Percentiles rank a stretch among this genome's conserved stretches.
phyloP scores from a whole-genome alignment of 2,329 filamentous ascomycete genomes.

The Fusarium tjaetaba region DNA sequence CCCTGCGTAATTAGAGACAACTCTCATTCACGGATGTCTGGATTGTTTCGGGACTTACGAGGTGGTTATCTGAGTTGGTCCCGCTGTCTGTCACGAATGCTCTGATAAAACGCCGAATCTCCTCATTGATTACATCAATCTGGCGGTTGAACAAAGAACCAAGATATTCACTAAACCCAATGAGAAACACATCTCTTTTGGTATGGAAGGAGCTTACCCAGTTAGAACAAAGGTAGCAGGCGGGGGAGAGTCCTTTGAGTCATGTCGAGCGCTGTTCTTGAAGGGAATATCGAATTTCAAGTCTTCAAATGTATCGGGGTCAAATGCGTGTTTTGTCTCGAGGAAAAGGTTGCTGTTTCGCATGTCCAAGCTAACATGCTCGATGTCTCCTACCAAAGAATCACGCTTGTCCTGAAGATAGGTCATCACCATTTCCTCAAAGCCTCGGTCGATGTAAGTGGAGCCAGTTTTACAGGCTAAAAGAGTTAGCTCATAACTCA shows the following conservation, averaged over 20 bases:
- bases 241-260: no score
- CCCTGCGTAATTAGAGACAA: background rate
- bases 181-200: background rate
- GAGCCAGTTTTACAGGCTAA: background rate
- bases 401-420: background rate
- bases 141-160: background rate
- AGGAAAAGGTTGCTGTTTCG: background rate
- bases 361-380: background rate
- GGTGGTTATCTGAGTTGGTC: background rate
- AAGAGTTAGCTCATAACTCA: background rate
- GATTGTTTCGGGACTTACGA: background rate
- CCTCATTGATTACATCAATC: background rate
- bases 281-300: background rate
- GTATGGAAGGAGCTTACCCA: background rate
- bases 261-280: background rate
- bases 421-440: background rate
- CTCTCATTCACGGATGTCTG: background rate
- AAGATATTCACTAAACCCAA: background rate
- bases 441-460: background rate
- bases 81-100: background rate
- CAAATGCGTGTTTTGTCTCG: background rate
- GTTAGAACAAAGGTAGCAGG: background rate
- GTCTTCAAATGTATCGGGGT: background rate
- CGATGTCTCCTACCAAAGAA: background rate
- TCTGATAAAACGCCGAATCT: background rate